Evolutionary conservation across 129 eudicot species (phyloP).

Genomic region (Chrysanthemum seticuspe): DNA sequence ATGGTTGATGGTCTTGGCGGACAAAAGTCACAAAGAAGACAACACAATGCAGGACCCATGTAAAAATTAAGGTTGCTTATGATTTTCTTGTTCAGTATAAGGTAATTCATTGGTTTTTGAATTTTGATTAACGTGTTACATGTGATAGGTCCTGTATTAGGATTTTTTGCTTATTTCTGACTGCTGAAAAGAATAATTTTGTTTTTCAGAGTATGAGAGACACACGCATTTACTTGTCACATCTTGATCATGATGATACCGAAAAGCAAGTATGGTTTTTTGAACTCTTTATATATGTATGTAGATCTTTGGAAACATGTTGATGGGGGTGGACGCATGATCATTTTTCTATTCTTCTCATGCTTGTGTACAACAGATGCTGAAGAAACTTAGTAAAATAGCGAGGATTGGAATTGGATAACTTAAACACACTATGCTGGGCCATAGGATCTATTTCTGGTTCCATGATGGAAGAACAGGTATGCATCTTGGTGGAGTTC

Average conservation of each 20-base stretch:
- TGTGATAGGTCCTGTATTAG: too few species aligned
- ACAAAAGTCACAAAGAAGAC: conserved; percentile 72
- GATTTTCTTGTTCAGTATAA: conserved; percentile 76
- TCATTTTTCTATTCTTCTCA: not conserved
- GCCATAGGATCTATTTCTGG: conserved; percentile 99
- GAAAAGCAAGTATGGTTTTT: conserved; percentile 75
- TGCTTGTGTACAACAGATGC: conserved; percentile 57
- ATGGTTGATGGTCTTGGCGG: conserved; percentile 78
- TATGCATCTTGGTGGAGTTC: conserved; percentile 12
- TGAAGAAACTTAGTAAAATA: conserved; percentile 69
- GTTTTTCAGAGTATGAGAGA: conserved; percentile 90
- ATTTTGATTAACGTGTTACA: not conserved
- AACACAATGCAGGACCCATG: conserved; percentile 86
- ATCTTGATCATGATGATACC: conserved; percentile 98
- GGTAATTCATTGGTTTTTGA: conserved; percentile 41
- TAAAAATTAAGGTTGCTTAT: too few species aligned
- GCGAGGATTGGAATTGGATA: conserved; percentile 99
- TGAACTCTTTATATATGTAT: not conserved
- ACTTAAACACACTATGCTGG: conserved; percentile 96
- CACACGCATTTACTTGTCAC: conserved; percentile 83
- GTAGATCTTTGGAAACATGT: not conserved
- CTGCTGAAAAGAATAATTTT: conserved; percentile 14
- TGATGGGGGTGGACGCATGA: conserved; percentile 5
- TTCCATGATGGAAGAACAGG: conserved; percentile 99
- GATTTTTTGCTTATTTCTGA: not conserved